These are phyloP conservation scores for Elsinoe batatas DNA, from an alignment of 2,329 filamentous ascomycete genomes.

Conservation along the genomic window DNA sequence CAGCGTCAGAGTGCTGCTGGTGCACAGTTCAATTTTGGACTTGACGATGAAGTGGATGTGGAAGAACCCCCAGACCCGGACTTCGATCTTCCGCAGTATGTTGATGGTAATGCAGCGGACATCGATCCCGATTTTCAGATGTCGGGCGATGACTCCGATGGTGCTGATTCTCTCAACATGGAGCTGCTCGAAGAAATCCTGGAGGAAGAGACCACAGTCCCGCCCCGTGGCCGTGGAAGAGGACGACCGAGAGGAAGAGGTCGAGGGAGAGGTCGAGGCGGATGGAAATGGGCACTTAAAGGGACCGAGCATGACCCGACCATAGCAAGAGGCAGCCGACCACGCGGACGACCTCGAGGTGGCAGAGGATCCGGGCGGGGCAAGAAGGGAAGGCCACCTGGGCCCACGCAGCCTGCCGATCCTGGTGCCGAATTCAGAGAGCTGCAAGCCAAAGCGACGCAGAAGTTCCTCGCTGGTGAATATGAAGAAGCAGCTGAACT, in stretches of 20 bases:
- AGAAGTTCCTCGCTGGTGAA: slow-evolving; percentile 54
- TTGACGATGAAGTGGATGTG: slow-evolving; percentile 9
- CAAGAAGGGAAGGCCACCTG: slow-evolving; percentile 12
- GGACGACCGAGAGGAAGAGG: slow-evolving; percentile 14
- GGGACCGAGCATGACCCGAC: slow-evolving; percentile 26
- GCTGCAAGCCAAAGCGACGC: slow-evolving; percentile 55
- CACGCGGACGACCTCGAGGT: slow-evolving; percentile 12
- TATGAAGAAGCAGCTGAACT: slow-evolving; percentile 50
- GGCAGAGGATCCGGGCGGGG: slow-evolving; percentile 14
- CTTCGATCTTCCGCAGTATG: slow-evolving; percentile 12
- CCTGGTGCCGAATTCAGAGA: slow-evolving; percentile 62
- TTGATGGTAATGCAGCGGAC: slow-evolving; percentile 24
- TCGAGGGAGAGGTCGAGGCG: slow-evolving; percentile 19
- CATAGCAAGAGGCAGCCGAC: slow-evolving; percentile 11
- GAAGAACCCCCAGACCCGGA: not conserved
- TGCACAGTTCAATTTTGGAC: slow-evolving; percentile 22
- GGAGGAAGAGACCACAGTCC: slow-evolving; percentile 6
- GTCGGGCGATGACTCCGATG: slow-evolving; percentile 22
- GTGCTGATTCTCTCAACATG: slow-evolving; percentile 13
- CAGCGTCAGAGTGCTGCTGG: slow-evolving; percentile 22
- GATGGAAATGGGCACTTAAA: slow-evolving; percentile 26
- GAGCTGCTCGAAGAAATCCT: slow-evolving; percentile 15
- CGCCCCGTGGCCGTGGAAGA: slow-evolving; percentile 16
- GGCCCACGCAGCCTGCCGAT: slow-evolving; percentile 40
- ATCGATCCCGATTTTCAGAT: slow-evolving; percentile 28